Evolutionary conservation across 345 rosid species (phyloP), one percentile per base, ranked within the genome.

Genomic region (Cardamine chenopodiifolia): DNA sequence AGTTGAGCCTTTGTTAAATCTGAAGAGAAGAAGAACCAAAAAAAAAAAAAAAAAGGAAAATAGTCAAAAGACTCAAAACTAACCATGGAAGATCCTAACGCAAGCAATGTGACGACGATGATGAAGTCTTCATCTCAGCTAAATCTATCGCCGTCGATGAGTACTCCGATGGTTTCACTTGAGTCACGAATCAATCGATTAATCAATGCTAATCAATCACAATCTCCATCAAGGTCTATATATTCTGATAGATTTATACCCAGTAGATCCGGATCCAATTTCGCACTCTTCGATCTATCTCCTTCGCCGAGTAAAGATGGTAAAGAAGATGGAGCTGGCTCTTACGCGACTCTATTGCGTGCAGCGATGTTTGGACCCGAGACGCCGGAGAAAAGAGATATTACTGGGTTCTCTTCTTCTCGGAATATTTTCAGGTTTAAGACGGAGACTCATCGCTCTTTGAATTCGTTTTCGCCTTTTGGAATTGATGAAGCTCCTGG

Each of bases 171-270:
- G 31, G 68, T 84, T 13, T 52, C 86, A 59, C 76, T 81, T 4
- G 89, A 83, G 63, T 42, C 64, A 37, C 87, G 86, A 73, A 84
- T 92, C 66, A 84, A 75, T 74, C 93, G 92, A 31, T 57, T 95
- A 79, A 85, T 95, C 71, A 95, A 95, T 69, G 85, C 90, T 45
- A 81, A 77, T 68, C 90, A 90, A 67, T 66, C 80, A 52, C 82
- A 63, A 12, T 84, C 92, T 1, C 97, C 97, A 26, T 95, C 96
- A 25, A 79, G 90, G 63, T 74, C 90, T 3, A 92, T 95, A 75
- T 90, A 82, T 84, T 91, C 93, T 66, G 97, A 92, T 48, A 81
- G 97, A 78, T 95, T 95, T 74, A 95, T 95, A 18, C 97, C 99
- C 45, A 85, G 93, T 80, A 87, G 98, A 90, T 90, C 97, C 59